Evolutionary conservation across 1,284 basidiomycete species (phyloP).

Genomic region (Cutaneotrichosporon arboriforme): DNA sequence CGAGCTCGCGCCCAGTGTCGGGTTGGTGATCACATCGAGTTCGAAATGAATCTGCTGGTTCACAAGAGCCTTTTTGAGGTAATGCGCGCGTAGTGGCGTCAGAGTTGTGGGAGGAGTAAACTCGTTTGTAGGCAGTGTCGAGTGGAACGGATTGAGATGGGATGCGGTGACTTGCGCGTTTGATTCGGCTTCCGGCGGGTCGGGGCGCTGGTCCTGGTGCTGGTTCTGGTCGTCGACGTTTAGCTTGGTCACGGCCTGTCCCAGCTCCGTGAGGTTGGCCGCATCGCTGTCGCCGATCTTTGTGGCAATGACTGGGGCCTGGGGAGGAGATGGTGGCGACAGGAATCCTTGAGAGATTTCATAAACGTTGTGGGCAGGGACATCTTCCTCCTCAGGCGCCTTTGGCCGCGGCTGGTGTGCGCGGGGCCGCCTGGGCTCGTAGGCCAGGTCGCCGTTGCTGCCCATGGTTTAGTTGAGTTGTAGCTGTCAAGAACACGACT

Average conservation of each 20-base stretch:
- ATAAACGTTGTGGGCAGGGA: constrained; percentile 26
- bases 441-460: constrained; percentile 19
- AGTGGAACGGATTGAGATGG: constrained; percentile 37
- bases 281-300: not conserved
- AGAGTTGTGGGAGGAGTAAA: constrained; percentile 48
- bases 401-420: constrained; percentile 31
- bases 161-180: constrained; percentile 19
- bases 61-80: constrained; percentile 91
- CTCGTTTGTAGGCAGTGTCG: constrained; percentile 26
- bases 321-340: constrained; percentile 36
- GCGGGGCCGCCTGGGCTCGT: constrained; percentile 24
- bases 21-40: constrained; percentile 61
- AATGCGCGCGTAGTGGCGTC: constrained; percentile 82
- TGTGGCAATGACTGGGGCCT: constrained; percentile 5
- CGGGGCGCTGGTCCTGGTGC: not conserved
- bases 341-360: constrained; percentile 27
- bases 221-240: not conserved
- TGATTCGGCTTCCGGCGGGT: constrained; percentile 14
- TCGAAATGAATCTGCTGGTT: constrained; percentile 76
- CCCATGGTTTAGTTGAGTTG: not conserved
- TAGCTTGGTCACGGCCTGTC: not conserved
- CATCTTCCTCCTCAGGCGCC: constrained; percentile 28
- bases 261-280: not conserved
- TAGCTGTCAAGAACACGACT: not conserved
- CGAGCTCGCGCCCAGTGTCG: constrained; percentile 59